Conservation (phyloP, 176 grass and related monocot genomes). For the Saccharum spontaneum region DNA sequence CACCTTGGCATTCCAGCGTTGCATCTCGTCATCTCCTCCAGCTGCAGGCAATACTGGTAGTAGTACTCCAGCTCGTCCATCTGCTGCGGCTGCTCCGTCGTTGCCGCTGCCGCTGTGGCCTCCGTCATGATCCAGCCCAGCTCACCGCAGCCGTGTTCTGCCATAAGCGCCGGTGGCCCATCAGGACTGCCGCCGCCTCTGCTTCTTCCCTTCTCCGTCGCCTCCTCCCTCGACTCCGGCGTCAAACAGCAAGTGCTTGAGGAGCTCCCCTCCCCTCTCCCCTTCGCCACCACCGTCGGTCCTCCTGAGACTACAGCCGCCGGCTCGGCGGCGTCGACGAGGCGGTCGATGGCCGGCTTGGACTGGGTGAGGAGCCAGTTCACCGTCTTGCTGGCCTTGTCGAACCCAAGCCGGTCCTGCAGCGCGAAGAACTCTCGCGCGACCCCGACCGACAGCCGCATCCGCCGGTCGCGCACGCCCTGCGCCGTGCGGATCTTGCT, state of each 20-base stretch:
- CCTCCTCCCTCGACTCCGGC: constrained; percentile 23
- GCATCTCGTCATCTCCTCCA: constrained; percentile 39
- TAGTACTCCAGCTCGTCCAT: constrained; percentile 47
- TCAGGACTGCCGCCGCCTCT: neutral
- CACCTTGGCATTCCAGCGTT: constrained; percentile 40
- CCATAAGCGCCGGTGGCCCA: neutral
- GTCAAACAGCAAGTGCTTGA: neutral
- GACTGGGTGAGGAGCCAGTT: no score
- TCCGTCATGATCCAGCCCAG: constrained; percentile 10
- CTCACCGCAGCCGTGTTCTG: neutral
- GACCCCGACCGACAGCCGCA: constrained; percentile 83
- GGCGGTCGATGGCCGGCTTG: no score
- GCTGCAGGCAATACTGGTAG: constrained; percentile 40
- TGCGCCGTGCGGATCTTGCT: constrained; percentile 94
- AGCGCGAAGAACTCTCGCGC: constrained; percentile 80
- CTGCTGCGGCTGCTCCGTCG: neutral
- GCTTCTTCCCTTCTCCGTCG: constrained; percentile 16
- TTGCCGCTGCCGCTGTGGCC: neutral
- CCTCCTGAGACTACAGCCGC: neutral
- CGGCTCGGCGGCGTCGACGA: no score
- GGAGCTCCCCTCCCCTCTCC: constrained; percentile 33
- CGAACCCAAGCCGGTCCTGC: constrained; percentile 89
- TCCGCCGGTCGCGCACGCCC: constrained; percentile 77
- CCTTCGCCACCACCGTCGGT: neutral
- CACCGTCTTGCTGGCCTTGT: constrained; percentile 92